phyloP scores from a whole-genome alignment of 306 rosid species.

The Carpinus fangiana region DNA sequence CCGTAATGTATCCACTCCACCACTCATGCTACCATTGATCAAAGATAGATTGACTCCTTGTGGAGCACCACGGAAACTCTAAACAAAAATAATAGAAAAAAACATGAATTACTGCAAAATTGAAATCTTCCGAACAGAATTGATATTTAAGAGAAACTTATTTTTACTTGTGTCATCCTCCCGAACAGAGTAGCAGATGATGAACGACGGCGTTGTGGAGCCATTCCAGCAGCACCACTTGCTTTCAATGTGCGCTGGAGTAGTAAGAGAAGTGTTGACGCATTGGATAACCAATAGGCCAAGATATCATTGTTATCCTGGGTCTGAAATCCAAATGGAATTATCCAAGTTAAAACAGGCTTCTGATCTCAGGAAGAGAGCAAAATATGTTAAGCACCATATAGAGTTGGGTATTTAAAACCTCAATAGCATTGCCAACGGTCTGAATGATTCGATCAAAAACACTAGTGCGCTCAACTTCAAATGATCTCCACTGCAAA shows the following conservation, averaged over 20 bases:
- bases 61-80: slow-evolving; percentile 69
- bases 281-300: slow-evolving; percentile 64
- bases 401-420: slow-evolving; percentile 31
- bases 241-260: slow-evolving; percentile 68
- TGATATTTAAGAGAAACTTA: slow-evolving; percentile 28
- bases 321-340: slow-evolving; percentile 40
- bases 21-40: slow-evolving; percentile 45
- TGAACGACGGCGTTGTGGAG: slow-evolving; percentile 67
- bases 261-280: slow-evolving; percentile 58
- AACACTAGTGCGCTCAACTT: slow-evolving; percentile 61
- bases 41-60: slow-evolving; percentile 47
- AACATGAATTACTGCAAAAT: slow-evolving; percentile 22
- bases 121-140: slow-evolving; percentile 3
- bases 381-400: slow-evolving; percentile 10
- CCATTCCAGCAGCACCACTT: slow-evolving; percentile 69
- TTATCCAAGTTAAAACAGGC: slow-evolving; percentile 27
- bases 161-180: slow-evolving; percentile 59
- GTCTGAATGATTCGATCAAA: slow-evolving; percentile 63
- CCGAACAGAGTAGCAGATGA: slow-evolving; percentile 56
- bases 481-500: slow-evolving; percentile 71
- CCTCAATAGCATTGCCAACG: slow-evolving; percentile 60
- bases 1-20: slow-evolving; percentile 72
- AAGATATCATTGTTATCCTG: slow-evolving; percentile 56
- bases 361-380: slow-evolving; percentile 7
- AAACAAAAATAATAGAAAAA: slow-evolving; percentile 14